A percentile compares a stretch with the other conserved stretches of the same genome.
Evolutionary conservation across 441 rosid species (phyloP).

Genomic region (Erysimum cheiri): DNA sequence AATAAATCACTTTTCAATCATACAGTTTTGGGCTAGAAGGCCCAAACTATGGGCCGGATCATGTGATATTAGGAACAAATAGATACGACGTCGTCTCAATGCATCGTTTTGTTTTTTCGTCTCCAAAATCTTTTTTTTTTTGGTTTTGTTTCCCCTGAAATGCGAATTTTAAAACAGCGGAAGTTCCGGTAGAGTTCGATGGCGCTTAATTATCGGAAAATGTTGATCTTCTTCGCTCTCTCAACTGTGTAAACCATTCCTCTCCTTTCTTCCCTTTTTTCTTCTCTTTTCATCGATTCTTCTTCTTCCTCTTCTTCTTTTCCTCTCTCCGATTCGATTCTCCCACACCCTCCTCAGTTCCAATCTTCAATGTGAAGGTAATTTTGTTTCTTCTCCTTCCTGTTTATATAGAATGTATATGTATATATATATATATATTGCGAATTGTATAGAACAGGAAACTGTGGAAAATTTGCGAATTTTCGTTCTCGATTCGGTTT

Average conservation of each 20-base stretch:
- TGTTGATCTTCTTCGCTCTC: slow-evolving; percentile 47
- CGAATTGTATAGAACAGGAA: too few relatives aligned
- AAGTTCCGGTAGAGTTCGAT: slow-evolving; percentile 7
- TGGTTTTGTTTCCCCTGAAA: background rate
- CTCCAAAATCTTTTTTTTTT: background rate
- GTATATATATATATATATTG: too few relatives aligned
- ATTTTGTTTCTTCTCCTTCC: background rate
- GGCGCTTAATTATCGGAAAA: slow-evolving; percentile 49
- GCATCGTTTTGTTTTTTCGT: background rate
- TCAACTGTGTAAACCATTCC: slow-evolving; percentile 40
- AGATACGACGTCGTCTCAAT: background rate
- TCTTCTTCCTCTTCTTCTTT: background rate
- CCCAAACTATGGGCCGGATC: background rate
- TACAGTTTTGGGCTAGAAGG: background rate
- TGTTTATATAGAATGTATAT: background rate
- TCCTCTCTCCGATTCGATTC: background rate
- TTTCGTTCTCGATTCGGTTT: background rate
- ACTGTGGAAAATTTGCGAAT: background rate
- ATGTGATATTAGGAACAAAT: background rate
- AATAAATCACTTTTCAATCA: too few relatives aligned
- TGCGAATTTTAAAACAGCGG: background rate
- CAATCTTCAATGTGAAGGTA: slow-evolving; percentile 3
- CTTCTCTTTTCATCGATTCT: slow-evolving; percentile 19
- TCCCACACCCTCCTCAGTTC: slow-evolving; percentile 2
- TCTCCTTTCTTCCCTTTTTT: slow-evolving; percentile 41